A percentile compares a stretch with the other conserved stretches of the same genome.
These are phyloP conservation scores for Boletellus deceptivus DNA, from an alignment of 1,284 basidiomycete species.

Conservation along the genomic window DNA sequence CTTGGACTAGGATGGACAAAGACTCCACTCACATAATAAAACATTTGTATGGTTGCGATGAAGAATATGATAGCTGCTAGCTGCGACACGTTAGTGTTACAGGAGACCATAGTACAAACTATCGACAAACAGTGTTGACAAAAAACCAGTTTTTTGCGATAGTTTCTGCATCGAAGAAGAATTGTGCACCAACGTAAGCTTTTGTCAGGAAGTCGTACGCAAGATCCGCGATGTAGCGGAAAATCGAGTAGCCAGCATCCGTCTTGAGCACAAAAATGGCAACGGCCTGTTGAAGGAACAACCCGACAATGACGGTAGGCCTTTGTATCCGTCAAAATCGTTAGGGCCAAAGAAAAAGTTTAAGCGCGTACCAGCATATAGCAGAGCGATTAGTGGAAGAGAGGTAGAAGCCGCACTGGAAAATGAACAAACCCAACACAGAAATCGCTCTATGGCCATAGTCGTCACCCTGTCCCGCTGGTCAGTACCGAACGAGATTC, in stretches of 20 bases:
- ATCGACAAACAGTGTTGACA: conserved; percentile 60
- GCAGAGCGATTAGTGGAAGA: conserved; percentile 57
- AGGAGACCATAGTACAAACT: background rate
- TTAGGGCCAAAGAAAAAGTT: background rate
- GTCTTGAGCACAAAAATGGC: conserved; percentile 86
- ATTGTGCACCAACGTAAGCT: conserved; percentile 62
- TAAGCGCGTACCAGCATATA: conserved; percentile 58
- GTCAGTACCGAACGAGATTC: conserved; percentile 9
- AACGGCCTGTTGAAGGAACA: conserved; percentile 81
- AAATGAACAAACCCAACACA: conserved; percentile 75
- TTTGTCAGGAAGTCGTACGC: conserved; percentile 71
- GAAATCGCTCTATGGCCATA: conserved; percentile 80
- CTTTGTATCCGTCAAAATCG: conserved; percentile 36
- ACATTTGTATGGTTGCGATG: conserved; percentile 84
- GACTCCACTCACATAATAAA: conserved; percentile 59
- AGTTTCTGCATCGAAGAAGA: conserved; percentile 74
- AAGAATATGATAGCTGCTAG: conserved; percentile 82
- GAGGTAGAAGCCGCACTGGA: conserved; percentile 71
- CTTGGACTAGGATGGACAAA: background rate
- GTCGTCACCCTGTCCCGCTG: conserved; percentile 48
- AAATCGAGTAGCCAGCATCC: conserved; percentile 74
- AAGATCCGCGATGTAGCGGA: conserved; percentile 76
- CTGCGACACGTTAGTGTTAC: conserved; percentile 33
- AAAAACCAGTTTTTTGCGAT: conserved; percentile 76
- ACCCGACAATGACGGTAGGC: conserved; percentile 80